Evolutionary conservation across 2,329 filamentous ascomycete species (phyloP).

Genomic region (Cercospora canescens): DNA sequence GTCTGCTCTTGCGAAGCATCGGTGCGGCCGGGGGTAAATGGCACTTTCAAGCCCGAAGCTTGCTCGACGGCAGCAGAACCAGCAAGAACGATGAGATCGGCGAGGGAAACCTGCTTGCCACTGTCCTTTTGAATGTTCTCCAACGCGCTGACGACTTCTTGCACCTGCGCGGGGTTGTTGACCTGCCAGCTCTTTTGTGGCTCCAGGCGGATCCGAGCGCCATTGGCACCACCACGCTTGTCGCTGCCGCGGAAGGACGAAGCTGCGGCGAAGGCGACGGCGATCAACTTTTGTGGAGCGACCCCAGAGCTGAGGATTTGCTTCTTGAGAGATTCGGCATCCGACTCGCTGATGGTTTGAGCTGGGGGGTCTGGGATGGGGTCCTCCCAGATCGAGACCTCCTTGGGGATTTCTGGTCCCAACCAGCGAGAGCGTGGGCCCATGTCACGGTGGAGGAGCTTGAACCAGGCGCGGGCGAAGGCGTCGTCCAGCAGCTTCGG

Average conservation of each 20-base stretch:
- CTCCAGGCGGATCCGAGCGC: slow-evolving; percentile 71
- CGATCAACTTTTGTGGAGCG: slow-evolving; percentile 61
- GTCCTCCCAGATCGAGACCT: slow-evolving; percentile 74
- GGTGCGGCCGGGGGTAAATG: slow-evolving; percentile 71
- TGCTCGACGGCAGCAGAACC: slow-evolving; percentile 72
- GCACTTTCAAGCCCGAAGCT: slow-evolving; percentile 64
- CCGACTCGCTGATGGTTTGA: slow-evolving; percentile 60
- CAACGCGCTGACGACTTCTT: slow-evolving; percentile 61
- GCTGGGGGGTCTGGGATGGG: slow-evolving; percentile 63
- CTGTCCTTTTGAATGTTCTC: slow-evolving; percentile 62
- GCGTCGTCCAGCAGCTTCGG: slow-evolving; percentile 68
- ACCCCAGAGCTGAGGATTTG: slow-evolving; percentile 65
- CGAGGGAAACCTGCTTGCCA: slow-evolving; percentile 74
- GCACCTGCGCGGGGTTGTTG: slow-evolving; percentile 70
- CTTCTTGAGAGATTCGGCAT: slow-evolving; percentile 67
- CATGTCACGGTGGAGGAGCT: slow-evolving; percentile 78
- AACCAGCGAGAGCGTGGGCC: slow-evolving; percentile 70
- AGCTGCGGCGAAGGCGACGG: slow-evolving; percentile 67
- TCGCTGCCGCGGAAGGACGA: slow-evolving; percentile 73
- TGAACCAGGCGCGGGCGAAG: slow-evolving; percentile 78
- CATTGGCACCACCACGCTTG: slow-evolving; percentile 82
- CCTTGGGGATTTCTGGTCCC: slow-evolving; percentile 71
- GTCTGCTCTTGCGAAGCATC: slow-evolving; percentile 74
- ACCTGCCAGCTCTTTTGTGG: slow-evolving; percentile 72
- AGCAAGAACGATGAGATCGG: slow-evolving; percentile 76